A percentile compares a stretch with the other conserved stretches of the same genome.
These are phyloP conservation scores for Rutstroemia sp. DNA, from an alignment of 2,329 filamentous ascomycete genomes.

Conservation along the genomic window DNA sequence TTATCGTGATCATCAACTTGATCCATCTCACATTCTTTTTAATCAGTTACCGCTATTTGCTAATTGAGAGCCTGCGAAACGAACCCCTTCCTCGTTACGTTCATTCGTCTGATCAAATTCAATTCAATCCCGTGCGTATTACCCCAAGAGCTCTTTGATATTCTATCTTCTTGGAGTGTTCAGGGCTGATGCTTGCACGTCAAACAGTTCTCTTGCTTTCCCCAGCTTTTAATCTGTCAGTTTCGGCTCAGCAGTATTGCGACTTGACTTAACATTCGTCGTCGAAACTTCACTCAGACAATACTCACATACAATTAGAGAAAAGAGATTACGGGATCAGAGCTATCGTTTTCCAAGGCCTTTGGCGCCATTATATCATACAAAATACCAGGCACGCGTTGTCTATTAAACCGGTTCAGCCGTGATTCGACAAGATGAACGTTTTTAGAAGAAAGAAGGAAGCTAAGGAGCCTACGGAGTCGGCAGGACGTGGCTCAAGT, in stretches of 20 bases:
- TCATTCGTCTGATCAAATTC: constrained; percentile 1
- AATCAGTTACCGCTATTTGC: not conserved
- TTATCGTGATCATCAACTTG: not conserved
- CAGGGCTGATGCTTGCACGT: constrained; percentile 8
- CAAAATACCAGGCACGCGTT: not conserved
- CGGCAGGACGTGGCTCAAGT: constrained; percentile 40
- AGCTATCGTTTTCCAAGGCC: not conserved
- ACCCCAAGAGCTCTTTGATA: not conserved
- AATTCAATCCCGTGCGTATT: constrained; percentile 4
- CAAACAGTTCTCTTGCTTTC: not conserved
- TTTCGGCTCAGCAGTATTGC: too few relatives aligned
- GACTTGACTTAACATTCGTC: too few relatives aligned
- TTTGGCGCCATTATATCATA: not conserved
- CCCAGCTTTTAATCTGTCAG: not conserved
- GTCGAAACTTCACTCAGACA: not conserved
- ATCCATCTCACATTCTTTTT: not conserved
- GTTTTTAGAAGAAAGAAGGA: constrained; percentile 71
- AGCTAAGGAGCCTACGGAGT: constrained; percentile 48
- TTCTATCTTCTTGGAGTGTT: not conserved
- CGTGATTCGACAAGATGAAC: constrained; percentile 8
- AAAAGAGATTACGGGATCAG: too few relatives aligned
- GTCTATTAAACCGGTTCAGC: not conserved
- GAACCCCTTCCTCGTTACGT: not conserved
- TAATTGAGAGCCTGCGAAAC: not conserved
- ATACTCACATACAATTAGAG: too few relatives aligned